phyloP scores from a whole-genome alignment of 2,329 filamentous ascomycete species.

The Colletotrichum higginsianum region DNA sequence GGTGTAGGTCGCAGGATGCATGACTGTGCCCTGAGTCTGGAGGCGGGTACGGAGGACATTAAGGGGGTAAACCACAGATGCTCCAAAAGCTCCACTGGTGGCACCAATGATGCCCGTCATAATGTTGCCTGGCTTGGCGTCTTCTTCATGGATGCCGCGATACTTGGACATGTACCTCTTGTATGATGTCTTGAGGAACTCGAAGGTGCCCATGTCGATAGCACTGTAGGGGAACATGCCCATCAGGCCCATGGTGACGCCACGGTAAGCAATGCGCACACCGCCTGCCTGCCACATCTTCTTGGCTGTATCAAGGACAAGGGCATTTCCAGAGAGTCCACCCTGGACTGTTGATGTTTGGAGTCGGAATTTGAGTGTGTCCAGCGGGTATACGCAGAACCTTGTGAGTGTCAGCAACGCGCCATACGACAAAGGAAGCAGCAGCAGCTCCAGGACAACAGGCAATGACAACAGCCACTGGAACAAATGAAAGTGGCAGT shows the following conservation, averaged over 20 bases:
- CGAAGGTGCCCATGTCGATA: constrained; percentile 96
- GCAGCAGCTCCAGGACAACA: background rate
- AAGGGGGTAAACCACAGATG: constrained; percentile 93
- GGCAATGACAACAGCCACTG: too few species aligned
- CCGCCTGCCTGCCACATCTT: constrained; percentile 90
- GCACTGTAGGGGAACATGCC: constrained; percentile 99
- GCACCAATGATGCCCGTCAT: constrained; percentile 91
- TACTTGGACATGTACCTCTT: constrained; percentile 78
- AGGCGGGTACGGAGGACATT: constrained; percentile 93
- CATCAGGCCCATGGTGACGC: constrained; percentile 91
- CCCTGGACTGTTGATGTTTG: constrained; percentile 95
- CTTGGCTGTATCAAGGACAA: constrained; percentile 85
- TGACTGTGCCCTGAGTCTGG: constrained; percentile 94
- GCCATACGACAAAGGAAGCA: background rate
- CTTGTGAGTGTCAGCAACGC: constrained; percentile 56
- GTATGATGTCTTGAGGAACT: constrained; percentile 86
- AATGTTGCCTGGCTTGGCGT: constrained; percentile 85
- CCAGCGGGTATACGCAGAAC: constrained; percentile 94
- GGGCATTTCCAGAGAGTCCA: constrained; percentile 84
- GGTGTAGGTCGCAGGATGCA: constrained; percentile 91
- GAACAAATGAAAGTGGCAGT: background rate
- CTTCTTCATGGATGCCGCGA: constrained; percentile 83
- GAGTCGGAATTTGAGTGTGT: constrained; percentile 87
- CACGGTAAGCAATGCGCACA: constrained; percentile 85
- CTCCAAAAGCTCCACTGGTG: constrained; percentile 91